A percentile compares a stretch with the other conserved stretches of the same genome.
phyloP scores from a whole-genome alignment of 2,329 filamentous ascomycete species.

The Xylaria sp. region DNA sequence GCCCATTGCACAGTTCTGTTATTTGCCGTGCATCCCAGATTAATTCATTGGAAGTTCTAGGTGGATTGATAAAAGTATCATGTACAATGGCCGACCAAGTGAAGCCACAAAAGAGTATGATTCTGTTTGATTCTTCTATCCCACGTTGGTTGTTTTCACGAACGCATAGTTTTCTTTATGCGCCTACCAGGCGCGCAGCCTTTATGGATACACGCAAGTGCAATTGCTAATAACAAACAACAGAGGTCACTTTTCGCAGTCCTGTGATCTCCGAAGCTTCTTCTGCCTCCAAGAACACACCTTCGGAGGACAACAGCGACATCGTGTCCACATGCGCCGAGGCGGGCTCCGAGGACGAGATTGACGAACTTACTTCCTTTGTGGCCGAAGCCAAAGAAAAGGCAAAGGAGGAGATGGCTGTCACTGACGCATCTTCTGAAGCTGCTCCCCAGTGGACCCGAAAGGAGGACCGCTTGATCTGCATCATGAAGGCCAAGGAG shows the following conservation, averaged over 20 bases:
- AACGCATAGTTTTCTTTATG: background rate
- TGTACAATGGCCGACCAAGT: background rate
- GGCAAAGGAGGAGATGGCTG: conserved; percentile 17
- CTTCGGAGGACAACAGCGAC: conserved; percentile 1
- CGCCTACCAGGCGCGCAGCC: background rate
- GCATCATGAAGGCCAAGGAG: conserved; percentile 31
- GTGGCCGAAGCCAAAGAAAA: background rate
- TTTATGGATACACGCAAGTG: background rate
- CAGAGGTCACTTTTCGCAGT: conserved; percentile 35
- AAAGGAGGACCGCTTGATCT: conserved; percentile 40
- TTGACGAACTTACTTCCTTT: background rate
- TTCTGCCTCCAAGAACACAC: background rate
- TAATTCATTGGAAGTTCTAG: background rate
- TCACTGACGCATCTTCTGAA: conserved; percentile 21
- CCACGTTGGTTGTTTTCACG: background rate
- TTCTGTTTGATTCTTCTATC: background rate
- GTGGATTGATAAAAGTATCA: conserved; percentile 8
- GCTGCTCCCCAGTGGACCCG: conserved; percentile 33
- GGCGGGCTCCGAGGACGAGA: conserved; percentile 29
- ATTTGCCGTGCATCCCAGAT: background rate
- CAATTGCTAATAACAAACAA: conserved; percentile 19
- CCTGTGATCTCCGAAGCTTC: conserved; percentile 15
- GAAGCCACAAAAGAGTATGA: conserved; percentile 31
- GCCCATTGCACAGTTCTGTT: background rate
- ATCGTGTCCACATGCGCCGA: conserved; percentile 26